Evolutionary conservation across 768 basidiomycete genomes (phyloP).

Genomic region (Dacryopinax primogenitus): DNA sequence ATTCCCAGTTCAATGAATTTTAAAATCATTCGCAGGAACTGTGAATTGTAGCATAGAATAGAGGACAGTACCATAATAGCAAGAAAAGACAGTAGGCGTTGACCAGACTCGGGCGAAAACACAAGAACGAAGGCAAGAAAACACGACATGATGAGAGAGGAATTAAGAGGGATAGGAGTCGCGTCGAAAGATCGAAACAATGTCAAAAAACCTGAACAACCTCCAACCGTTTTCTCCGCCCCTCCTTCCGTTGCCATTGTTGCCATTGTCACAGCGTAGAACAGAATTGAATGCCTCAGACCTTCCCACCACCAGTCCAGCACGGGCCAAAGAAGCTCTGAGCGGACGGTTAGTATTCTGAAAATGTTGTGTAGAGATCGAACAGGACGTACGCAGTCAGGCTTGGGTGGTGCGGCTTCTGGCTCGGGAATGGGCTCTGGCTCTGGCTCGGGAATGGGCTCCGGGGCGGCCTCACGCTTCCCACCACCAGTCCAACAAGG

Average conservation of each 20-base stretch:
- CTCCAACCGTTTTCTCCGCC: background rate
- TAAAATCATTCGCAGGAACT: too few species aligned
- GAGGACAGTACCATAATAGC: background rate
- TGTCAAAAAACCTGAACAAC: background rate
- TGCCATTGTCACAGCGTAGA: background rate
- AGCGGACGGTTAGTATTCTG: background rate
- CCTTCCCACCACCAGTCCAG: background rate
- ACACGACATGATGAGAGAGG: background rate
- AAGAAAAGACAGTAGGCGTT: background rate
- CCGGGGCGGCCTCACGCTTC: constrained; percentile 1
- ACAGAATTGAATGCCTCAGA: too few species aligned
- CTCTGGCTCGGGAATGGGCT: background rate
- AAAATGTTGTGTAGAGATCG: background rate
- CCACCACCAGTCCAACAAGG: background rate
- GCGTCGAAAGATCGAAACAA: constrained; percentile 1
- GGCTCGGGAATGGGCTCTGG: background rate
- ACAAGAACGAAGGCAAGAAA: background rate
- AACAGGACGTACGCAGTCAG: background rate
- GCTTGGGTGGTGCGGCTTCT: background rate
- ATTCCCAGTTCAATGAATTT: too few species aligned
- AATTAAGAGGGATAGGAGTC: background rate
- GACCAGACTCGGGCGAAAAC: background rate
- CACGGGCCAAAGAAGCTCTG: background rate
- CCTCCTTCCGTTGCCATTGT: background rate
- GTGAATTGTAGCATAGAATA: constrained; percentile 6